These are phyloP conservation scores for Tarenaya hassleriana DNA, from an alignment of 345 rosid genomes.

Conservation along the genomic window DNA sequence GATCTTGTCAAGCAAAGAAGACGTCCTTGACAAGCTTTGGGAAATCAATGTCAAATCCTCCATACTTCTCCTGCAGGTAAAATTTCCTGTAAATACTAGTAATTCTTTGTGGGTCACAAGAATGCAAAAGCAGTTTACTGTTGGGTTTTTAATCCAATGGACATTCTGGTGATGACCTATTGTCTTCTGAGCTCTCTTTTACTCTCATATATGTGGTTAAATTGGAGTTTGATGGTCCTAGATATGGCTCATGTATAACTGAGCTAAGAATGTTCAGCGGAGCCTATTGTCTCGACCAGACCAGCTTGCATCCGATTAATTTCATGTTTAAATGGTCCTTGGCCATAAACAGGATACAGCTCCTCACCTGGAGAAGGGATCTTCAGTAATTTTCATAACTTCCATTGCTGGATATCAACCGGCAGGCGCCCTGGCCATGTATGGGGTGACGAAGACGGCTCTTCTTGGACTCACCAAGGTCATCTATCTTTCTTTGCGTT, in stretches of 20 bases:
- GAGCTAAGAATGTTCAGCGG: background rate
- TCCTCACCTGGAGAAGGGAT: conserved; percentile 68
- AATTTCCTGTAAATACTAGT: background rate
- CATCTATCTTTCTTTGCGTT: background rate
- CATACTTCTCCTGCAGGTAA: conserved; percentile 61
- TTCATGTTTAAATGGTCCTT: background rate
- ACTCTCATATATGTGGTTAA: background rate
- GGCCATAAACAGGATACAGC: conserved; percentile 51
- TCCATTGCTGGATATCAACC: conserved; percentile 70
- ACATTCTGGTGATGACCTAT: background rate
- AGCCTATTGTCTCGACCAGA: too few species aligned
- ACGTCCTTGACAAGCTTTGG: conserved; percentile 81
- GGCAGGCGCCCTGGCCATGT: conserved; percentile 62
- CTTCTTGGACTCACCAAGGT: conserved; percentile 91
- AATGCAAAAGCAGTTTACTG: background rate
- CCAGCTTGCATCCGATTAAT: background rate
- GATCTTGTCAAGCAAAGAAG: conserved; percentile 55
- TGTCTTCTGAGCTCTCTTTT: background rate
- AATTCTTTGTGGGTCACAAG: background rate
- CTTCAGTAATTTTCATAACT: conserved; percentile 68
- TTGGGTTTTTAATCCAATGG: conserved; percentile 3
- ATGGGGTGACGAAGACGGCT: conserved; percentile 93
- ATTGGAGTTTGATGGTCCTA: background rate
- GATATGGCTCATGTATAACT: background rate
- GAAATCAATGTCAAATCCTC: conserved; percentile 78